These are phyloP conservation scores for Paramecium tetraurelia DNA, from an alignment of 73 alveolate species.

Conservation along the genomic window DNA sequence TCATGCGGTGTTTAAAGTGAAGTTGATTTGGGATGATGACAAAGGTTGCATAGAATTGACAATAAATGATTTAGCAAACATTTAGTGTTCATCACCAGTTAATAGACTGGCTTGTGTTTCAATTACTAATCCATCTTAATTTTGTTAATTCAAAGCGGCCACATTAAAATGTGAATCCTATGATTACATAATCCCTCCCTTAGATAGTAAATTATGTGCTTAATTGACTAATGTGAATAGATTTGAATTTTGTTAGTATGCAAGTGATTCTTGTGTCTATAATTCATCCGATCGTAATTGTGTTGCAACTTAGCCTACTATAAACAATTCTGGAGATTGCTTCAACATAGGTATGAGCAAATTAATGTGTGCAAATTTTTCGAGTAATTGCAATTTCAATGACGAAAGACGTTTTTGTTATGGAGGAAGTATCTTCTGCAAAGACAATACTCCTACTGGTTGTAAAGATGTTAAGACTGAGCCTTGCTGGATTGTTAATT, in stretches of 20 bases:
- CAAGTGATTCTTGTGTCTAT: background rate
- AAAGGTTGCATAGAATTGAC: background rate
- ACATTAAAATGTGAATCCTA: background rate
- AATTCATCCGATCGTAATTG: background rate
- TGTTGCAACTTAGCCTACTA: background rate
- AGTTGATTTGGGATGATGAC: background rate
- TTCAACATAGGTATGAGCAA: background rate
- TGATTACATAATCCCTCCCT: background rate
- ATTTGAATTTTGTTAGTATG: slow-evolving; percentile 2
- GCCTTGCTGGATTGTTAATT: background rate
- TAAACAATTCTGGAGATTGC: background rate
- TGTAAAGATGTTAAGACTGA: background rate
- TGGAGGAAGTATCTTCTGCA: background rate
- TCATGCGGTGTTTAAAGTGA: background rate
- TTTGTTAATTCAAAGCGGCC: background rate
- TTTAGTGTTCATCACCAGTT: background rate
- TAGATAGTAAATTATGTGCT: background rate
- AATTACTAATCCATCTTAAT: background rate
- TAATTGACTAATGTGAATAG: background rate
- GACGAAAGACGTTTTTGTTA: background rate
- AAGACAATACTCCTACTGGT: background rate
- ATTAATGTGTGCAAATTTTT: background rate
- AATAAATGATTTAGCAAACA: background rate
- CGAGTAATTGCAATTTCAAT: background rate
- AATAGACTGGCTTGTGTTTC: slow-evolving; percentile 7